Conservation (phyloP, 2,329 filamentous ascomycete genomes). For the Penicillium sp. region DNA sequence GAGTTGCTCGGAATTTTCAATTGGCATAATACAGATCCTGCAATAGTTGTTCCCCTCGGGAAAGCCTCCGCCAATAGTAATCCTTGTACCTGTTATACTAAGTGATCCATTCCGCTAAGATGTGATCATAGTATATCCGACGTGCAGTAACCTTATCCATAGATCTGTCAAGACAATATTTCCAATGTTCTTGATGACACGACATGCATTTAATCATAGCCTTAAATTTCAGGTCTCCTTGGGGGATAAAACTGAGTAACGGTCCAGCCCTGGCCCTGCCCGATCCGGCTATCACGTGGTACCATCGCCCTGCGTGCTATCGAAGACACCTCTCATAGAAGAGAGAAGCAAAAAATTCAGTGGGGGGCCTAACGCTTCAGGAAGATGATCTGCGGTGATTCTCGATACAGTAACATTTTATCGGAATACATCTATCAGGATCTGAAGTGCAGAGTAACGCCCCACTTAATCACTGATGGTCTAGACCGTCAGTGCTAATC, state of each 20-base stretch:
- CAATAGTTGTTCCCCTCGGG: too few species aligned
- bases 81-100: not conserved
- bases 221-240: not conserved
- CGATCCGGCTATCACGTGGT: constrained; percentile 5
- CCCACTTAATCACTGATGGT: not conserved
- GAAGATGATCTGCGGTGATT: constrained; percentile 1
- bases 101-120: not conserved
- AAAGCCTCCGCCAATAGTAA: not conserved
- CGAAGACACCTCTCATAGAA: not conserved
- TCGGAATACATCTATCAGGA: not conserved
- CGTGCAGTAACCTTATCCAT: not conserved
- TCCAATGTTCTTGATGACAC: not conserved
- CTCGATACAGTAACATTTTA: not conserved
- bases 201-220: not conserved
- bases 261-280: not conserved
- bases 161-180: not conserved
- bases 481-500: not conserved
- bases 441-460: not conserved
- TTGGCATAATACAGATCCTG: not conserved
- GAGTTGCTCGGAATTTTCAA: not conserved
- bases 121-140: not conserved
- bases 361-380: not conserved
- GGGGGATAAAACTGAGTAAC: not conserved
- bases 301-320: not conserved
- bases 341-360: not conserved